These are phyloP conservation scores for Geopyxis carbonaria DNA, from an alignment of 495 filamentous ascomycete genomes.

Conservation along the genomic window DNA sequence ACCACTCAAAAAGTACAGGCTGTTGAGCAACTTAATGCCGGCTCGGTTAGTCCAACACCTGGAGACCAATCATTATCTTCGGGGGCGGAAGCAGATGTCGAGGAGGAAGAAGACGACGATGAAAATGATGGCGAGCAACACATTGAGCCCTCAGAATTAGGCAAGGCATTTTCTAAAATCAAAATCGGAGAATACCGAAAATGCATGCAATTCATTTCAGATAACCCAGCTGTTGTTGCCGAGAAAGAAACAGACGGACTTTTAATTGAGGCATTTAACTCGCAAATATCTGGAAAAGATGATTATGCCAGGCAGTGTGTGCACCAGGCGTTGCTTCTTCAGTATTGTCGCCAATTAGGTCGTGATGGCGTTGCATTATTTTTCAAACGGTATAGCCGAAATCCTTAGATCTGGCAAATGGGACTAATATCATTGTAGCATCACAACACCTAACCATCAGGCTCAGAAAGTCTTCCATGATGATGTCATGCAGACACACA, in stretches of 20 bases:
- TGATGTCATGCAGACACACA: constrained; percentile 77
- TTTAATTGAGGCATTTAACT: constrained; percentile 78
- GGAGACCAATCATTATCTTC: constrained; percentile 29
- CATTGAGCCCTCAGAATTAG: constrained; percentile 58
- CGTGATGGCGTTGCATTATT: constrained; percentile 78
- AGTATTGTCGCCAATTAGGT: constrained; percentile 84
- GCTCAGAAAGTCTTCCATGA: constrained; percentile 83
- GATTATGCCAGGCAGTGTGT: constrained; percentile 75
- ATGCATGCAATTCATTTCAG: constrained; percentile 54
- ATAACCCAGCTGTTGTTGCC: constrained; percentile 56
- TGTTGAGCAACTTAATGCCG: constrained; percentile 72
- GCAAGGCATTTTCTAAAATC: constrained; percentile 62
- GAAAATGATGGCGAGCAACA: constrained; percentile 61
- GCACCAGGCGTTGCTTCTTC: constrained; percentile 78
- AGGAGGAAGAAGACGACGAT: constrained; percentile 38
- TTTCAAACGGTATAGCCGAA: constrained; percentile 55
- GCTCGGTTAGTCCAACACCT: constrained; percentile 10
- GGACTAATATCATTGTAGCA: constrained; percentile 32
- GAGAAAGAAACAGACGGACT: constrained; percentile 87
- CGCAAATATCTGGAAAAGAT: constrained; percentile 53
- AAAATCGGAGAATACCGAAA: constrained; percentile 55
- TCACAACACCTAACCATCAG: constrained; percentile 81
- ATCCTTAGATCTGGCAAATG: background rate
- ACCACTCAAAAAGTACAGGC: constrained; percentile 32
- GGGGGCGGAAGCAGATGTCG: constrained; percentile 45